Percentiles rank a stretch among this genome's conserved stretches.
Conservation (phyloP, 2,329 filamentous ascomycete genomes). For the Dothidotthia symphoricarpi region DNA sequence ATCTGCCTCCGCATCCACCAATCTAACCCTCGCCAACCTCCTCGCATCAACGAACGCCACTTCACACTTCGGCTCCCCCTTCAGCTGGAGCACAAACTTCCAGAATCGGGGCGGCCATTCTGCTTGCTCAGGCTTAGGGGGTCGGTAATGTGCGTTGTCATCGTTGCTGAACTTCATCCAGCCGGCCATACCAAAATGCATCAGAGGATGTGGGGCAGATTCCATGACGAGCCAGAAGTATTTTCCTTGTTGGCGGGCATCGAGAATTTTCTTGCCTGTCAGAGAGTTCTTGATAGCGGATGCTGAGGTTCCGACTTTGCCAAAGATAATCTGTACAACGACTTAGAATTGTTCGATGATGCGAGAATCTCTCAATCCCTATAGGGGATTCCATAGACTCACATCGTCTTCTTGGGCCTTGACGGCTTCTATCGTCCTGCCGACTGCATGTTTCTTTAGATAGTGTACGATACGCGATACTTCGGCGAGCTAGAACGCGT, state of each 20-base stretch:
- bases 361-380: background rate
- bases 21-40: conserved; percentile 72
- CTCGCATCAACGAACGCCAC: conserved; percentile 82
- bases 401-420: conserved; percentile 69
- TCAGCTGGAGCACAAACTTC: conserved; percentile 78
- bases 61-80: conserved; percentile 59
- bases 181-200: conserved; percentile 75
- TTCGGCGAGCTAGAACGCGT: conserved; percentile 47
- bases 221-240: conserved; percentile 91
- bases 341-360: background rate
- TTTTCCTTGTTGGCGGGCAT: conserved; percentile 85
- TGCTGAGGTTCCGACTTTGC: conserved; percentile 81
- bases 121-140: conserved; percentile 55
- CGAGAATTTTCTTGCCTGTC: conserved; percentile 68
- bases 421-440: conserved; percentile 71
- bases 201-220: conserved; percentile 76
- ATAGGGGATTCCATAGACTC: conserved; percentile 1
- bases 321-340: conserved; percentile 66
- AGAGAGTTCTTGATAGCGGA: conserved; percentile 71
- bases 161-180: conserved; percentile 87
- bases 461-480: conserved; percentile 85
- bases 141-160: conserved; percentile 77
- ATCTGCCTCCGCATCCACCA: conserved; percentile 75
- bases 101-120: conserved; percentile 86
- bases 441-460: conserved; percentile 77